Conservation (phyloP, 192 early-diverging fungal genomes). For the Coemansia sp. region DNA sequence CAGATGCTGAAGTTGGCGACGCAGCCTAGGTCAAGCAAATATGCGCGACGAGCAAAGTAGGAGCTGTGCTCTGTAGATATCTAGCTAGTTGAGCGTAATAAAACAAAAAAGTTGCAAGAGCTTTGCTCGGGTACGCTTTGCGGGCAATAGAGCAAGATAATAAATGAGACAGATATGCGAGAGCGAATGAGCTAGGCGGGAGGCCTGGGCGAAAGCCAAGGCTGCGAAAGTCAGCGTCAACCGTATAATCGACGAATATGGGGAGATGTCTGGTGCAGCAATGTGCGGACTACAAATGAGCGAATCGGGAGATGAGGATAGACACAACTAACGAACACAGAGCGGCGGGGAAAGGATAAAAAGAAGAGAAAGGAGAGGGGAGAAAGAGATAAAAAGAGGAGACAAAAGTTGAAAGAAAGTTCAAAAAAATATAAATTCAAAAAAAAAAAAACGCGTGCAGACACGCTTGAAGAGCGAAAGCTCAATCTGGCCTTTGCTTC, state of each 20-base stretch:
- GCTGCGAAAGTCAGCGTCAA: background rate
- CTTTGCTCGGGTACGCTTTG: background rate
- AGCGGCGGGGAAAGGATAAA: constrained; percentile 5
- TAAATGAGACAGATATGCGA: background rate
- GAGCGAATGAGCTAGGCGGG: background rate
- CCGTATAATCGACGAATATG: constrained; percentile 5
- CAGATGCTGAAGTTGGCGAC: background rate
- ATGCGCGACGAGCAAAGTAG: background rate
- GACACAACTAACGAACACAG: background rate
- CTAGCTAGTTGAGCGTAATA: background rate
- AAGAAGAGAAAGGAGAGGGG: background rate
- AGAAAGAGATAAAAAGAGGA: background rate
- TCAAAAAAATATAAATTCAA: background rate
- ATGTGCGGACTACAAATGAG: background rate
- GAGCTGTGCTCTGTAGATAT: background rate
- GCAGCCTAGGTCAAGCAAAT: background rate
- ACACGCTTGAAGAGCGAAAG: background rate
- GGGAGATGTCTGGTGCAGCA: background rate
- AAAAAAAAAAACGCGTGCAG: background rate
- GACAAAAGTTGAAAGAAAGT: background rate
- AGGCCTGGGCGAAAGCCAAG: background rate
- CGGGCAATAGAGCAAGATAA: background rate
- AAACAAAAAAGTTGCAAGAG: background rate
- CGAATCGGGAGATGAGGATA: constrained; percentile 4
- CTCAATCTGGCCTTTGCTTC: background rate